Percentiles rank a stretch among this genome's conserved stretches.
Conservation (phyloP, 345 rosid genomes). For the Syzygium aqueum region DNA sequence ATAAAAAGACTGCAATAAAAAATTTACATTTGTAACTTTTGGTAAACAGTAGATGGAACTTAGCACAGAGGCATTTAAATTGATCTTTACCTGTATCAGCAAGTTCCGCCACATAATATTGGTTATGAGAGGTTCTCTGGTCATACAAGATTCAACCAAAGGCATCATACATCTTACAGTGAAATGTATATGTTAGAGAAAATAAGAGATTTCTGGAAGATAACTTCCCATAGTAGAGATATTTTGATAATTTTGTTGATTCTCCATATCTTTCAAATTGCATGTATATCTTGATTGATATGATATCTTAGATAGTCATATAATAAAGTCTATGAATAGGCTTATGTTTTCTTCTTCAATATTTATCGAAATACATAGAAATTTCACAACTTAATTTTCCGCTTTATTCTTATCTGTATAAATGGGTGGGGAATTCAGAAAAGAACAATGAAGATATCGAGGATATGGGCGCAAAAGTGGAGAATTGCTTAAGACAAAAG, state of each 20-base stretch:
- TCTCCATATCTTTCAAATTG: too few relatives aligned
- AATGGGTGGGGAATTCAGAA: not conserved
- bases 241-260: too few relatives aligned
- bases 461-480: not conserved
- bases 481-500: not conserved
- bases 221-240: too few relatives aligned
- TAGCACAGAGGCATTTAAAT: not conserved
- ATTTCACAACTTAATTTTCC: too few relatives aligned
- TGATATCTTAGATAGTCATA: too few relatives aligned
- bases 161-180: not conserved
- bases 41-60: not conserved
- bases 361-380: too few relatives aligned
- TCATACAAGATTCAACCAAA: not conserved
- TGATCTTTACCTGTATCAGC: constrained; percentile 53
- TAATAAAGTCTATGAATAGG: too few relatives aligned
- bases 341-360: too few relatives aligned
- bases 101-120: constrained; percentile 98
- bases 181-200: not conserved
- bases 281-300: too few relatives aligned
- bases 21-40: not conserved
- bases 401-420: not conserved
- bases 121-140: constrained; percentile 89
- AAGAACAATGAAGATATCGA: not conserved
- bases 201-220: too few relatives aligned
- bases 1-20: constrained; percentile 56